Conservation (phyloP, 106 monocot species). For the Iris macrosiphon region DNA sequence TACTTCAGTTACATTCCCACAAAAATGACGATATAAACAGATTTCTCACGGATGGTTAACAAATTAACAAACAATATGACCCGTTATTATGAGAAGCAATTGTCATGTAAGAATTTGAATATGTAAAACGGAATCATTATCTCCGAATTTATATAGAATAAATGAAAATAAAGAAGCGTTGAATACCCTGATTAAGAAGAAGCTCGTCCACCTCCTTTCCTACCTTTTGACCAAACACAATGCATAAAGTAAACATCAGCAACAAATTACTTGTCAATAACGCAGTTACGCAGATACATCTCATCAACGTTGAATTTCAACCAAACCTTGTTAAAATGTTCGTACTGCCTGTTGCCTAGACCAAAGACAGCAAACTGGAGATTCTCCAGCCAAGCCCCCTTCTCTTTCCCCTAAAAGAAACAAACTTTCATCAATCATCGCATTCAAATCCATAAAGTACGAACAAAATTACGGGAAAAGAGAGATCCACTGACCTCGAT, state of each 20-base stretch:
- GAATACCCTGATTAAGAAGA: conserved; percentile 30
- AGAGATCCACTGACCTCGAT: conserved; percentile 30
- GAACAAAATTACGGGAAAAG: not conserved
- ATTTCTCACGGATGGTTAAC: too few species aligned
- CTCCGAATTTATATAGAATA: too few species aligned
- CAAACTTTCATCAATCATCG: not conserved
- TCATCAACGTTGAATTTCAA: conserved; percentile 1
- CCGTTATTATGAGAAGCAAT: too few species aligned
- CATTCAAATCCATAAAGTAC: not conserved
- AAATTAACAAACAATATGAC: too few species aligned
- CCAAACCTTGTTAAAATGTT: conserved; percentile 64
- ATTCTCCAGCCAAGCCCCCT: conserved; percentile 37
- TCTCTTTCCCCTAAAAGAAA: conserved; percentile 41
- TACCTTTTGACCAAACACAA: conserved; percentile 25
- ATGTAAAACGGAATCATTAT: too few species aligned
- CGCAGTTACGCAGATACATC: not conserved
- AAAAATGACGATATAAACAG: too few species aligned
- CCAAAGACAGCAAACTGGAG: conserved; percentile 60
- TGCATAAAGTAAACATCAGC: conserved; percentile 1
- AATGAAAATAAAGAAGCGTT: too few species aligned
- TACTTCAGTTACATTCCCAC: too few species aligned
- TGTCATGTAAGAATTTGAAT: too few species aligned
- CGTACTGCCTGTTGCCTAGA: conserved; percentile 64
- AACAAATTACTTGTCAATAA: conserved; percentile 1
- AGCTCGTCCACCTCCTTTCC: conserved; percentile 33